Evolutionary conservation across 148 eudicot species (phyloP), one percentile per base, ranked within the genome.

Genomic region (Nepenthes mirabilis): DNA sequence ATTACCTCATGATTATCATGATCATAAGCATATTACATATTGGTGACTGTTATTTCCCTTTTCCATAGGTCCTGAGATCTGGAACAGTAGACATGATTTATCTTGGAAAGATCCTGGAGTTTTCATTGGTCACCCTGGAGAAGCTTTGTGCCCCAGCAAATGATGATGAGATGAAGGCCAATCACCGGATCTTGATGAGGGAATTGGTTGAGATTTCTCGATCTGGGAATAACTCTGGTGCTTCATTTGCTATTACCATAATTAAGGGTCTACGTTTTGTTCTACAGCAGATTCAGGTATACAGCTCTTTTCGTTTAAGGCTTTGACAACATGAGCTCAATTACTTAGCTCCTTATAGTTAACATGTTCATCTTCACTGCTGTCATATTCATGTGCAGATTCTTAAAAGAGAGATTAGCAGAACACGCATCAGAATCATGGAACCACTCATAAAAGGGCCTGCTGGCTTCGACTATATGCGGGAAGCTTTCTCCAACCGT

Each of bases 361-460:
- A 49, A 65, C 36, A 13, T 13, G 11, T 55, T 65, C 37, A 36
- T 51, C 49, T 45, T 23, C 59, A 55, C 36, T 48, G 14, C 13
- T 65, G 33, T 53, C 56, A 34, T 60, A 33, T 43, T 67, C 48
- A 9, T 14, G 12, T 34, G 33, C 80, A 93, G 98, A 72, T 45
- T 36, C 74, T 88, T 33, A 93, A 93, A 74, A 80, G 67, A 72
- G 96, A 93, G 76, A 86, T 93, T 10, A 88, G 95, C 74, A 83
- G 65, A 68, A 85, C 95, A 47, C 96, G 96, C 14, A 85, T 93
- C 48, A 72, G 76, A 65, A 70, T 88, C 58, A 68, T 93, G 58
- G 91, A 93, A 67, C 98, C 98, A 12, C 58, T 85, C 62, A 65
- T 93, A 49, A 88, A 79, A 74, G 96, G 98, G 64, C 88, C 86